Evolutionary conservation across 192 early-diverging fungal genomes (phyloP), one percentile per base, ranked within the genome.

Genomic region (Funneliformis mosseae): DNA sequence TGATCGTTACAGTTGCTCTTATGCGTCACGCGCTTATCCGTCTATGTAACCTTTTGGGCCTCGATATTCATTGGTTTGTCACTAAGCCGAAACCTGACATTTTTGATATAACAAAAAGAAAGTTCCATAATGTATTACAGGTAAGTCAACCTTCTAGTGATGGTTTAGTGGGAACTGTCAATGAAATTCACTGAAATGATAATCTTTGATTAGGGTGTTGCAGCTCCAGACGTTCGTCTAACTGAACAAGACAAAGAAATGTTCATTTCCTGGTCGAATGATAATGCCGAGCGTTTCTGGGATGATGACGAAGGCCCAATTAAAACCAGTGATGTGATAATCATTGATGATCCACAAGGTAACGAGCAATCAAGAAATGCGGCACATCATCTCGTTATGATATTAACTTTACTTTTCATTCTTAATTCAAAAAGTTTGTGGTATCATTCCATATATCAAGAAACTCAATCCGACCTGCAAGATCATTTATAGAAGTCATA

Each of bases 121-220:
- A 95, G 82, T 95, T 96, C 82, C 95, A 96, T 85, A 96, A 96
- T 80, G 91, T 95, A 11, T 85, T 95, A 68, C 95, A 96, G 86
- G 71, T 70, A 70, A 3, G 0, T 41, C 5, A 69, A 42, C 11
- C 3, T 33, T 7, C 16, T 69, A 21, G 16, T 38, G 39, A 63
- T 63, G 14, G 8, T n/a, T 63, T 21, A 63, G 11, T 3, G 0
- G 0, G 33, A 3, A 33, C 3, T 33, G 33, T 33, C 33, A 33
- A 63, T 63, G 4, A 14, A 69, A 69, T 41, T 69, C 5, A 69
- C 28, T n/a, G 16, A 46, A 68, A 68, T 41, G 5, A 16, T 5
- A 23, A 5, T 27, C 8, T 73, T 43, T 39, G 3, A 48, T 33
- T 25, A 73, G 71, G 94, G 95, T 71, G 94, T 96, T 23, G 89